A percentile compares a stretch with the other conserved stretches of the same genome.
These are phyloP conservation scores for Ascobolus immersus DNA, from an alignment of 495 filamentous ascomycete species.

Conservation along the genomic window DNA sequence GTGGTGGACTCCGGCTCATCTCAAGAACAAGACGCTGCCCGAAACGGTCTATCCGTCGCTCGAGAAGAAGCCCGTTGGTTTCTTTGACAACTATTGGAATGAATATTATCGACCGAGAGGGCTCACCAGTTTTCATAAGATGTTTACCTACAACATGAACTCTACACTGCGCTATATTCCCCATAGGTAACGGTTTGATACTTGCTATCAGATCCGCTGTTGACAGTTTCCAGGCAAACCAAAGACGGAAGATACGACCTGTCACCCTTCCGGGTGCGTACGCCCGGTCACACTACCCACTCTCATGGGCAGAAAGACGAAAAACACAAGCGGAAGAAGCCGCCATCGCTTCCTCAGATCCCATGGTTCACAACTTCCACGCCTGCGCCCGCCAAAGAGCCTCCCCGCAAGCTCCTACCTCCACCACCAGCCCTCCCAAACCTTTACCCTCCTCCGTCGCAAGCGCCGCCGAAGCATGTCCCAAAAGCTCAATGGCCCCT, in stretches of 20 bases:
- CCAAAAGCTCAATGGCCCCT: conserved; percentile 77
- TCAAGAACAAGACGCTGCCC: conserved; percentile 34
- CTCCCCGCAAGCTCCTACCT: conserved; percentile 5
- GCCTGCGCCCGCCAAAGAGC: no score
- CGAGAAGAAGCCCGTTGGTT: conserved; percentile 22
- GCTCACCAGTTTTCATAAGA: conserved; percentile 62
- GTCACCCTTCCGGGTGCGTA: conserved; percentile 59
- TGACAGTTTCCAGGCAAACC: conserved; percentile 23
- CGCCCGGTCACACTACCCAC: no score
- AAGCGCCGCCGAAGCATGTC: conserved; percentile 5
- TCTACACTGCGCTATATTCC: conserved; percentile 60
- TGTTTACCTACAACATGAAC: conserved; percentile 77
- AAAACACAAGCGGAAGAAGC: no score
- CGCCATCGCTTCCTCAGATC: no score
- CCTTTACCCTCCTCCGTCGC: conserved; percentile 3
- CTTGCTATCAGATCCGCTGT: not conserved
- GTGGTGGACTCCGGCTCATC: conserved; percentile 63
- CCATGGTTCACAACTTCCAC: no score
- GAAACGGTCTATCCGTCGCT: no score
- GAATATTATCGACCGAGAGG: conserved; percentile 82
- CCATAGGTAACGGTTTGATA: conserved; percentile 15
- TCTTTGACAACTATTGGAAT: conserved; percentile 91
- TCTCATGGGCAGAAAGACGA: no score
- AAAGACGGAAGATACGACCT: conserved; percentile 50
- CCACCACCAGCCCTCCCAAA: conserved; percentile 13